Evolutionary conservation across 345 rosid species (phyloP), one percentile per base, ranked within the genome.

Genomic region (Cochlearia excelsa): DNA sequence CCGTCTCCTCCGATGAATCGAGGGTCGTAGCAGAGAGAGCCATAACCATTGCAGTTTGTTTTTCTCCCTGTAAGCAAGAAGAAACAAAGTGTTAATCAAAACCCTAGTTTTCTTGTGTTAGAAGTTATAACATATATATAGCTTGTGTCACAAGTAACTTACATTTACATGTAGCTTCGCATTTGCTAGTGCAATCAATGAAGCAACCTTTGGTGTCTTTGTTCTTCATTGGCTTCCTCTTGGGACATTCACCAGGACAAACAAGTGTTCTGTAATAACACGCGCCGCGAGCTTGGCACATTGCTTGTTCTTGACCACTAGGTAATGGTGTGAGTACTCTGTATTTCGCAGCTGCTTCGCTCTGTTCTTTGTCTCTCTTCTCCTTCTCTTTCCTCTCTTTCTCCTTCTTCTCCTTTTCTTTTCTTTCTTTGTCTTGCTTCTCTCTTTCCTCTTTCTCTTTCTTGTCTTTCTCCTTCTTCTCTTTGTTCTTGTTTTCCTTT

Each of bases 1-100:
- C 95, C 97, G 16, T 87, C 97, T 9, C 97, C 95, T 10, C 95
- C 95, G 0, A 90, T 76, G 59, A 90, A 87, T 34, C 93, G 66
- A 5, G 93, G 97, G 51, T 87, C 97, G 49, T 85, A 85, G 56
- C 97, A 90, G 4, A 90, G 79, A 5, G 93, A 85, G 43, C 97
- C 97, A 59, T 65, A 87, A 30, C 97, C 95, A 6, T 73, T 63
- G 57, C 95, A 90, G 62, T 80, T 78, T 1, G 97, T 68, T 67
- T 67, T 83, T 50, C 97, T 85, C 79, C 65, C 97, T 87, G 84
- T 61, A 44, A 26, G 7, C 46, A 61, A 62, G 6, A 72, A 42
- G 41, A 51, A 7, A 9, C 30, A 4, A 6, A 3, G 26, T 45
- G 23, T 30, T 37, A 31, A 4, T 10, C 26, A 5, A 9, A n/a